Conservation (phyloP, 2,329 filamentous ascomycete genomes). For the Ampelomyces quisqualis region DNA sequence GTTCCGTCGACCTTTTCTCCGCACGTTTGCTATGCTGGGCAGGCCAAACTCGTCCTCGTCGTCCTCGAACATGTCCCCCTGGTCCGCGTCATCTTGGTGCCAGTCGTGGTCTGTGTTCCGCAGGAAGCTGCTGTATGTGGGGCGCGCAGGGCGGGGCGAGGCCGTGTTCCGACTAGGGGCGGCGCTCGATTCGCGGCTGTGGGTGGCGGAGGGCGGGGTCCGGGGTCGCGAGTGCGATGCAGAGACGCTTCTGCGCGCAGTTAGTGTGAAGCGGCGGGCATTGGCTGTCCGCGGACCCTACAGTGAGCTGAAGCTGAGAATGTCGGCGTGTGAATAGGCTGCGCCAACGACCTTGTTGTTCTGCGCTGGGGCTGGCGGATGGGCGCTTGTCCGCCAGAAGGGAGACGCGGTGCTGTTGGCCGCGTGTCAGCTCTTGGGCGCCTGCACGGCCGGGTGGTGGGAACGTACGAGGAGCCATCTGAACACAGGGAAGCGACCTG, state of each 20-base stretch:
- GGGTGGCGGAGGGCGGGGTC: conserved; percentile 68
- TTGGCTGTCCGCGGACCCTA: conserved; percentile 47
- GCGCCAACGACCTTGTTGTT: conserved; percentile 81
- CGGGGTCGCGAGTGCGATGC: conserved; percentile 66
- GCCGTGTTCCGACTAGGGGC: conserved; percentile 58
- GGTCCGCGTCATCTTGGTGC: conserved; percentile 67
- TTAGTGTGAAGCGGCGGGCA: conserved; percentile 13
- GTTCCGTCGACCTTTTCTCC: conserved; percentile 63
- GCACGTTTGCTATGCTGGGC: conserved; percentile 89
- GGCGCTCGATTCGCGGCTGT: conserved; percentile 58
- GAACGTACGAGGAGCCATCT: conserved; percentile 44
- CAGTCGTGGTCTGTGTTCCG: conserved; percentile 82
- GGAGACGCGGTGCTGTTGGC: conserved; percentile 72
- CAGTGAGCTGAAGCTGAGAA: conserved; percentile 83
- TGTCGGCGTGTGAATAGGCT: conserved; percentile 93
- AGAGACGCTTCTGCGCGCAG: conserved; percentile 57
- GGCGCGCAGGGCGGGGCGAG: conserved; percentile 62
- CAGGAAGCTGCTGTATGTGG: conserved; percentile 77
- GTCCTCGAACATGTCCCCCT: conserved; percentile 74
- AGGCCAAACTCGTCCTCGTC: conserved; percentile 96
- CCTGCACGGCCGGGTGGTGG: not conserved
- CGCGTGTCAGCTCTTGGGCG: not conserved
- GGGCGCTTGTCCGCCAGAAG: conserved; percentile 73
- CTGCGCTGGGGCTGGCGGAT: conserved; percentile 47
- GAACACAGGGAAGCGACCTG: conserved; percentile 22